These are phyloP conservation scores for Phytophthora nicotianae DNA, from an alignment of 352 stramenopile species.

Conservation along the genomic window DNA sequence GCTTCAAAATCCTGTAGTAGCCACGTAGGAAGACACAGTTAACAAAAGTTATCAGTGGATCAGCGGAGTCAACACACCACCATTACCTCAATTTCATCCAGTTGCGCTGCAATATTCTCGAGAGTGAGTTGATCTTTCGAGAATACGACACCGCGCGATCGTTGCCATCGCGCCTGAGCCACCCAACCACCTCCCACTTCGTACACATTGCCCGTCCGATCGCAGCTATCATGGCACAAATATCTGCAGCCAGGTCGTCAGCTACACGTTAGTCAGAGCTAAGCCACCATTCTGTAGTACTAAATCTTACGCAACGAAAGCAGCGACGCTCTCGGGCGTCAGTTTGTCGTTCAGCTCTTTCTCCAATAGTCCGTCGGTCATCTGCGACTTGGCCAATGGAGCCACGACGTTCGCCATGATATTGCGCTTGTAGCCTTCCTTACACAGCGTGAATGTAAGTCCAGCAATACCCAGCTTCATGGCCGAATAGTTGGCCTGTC, in stretches of 20 bases:
- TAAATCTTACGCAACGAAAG: conserved; percentile 66
- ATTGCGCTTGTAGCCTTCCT: conserved; percentile 80
- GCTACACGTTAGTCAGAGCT: background rate
- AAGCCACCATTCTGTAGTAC: background rate
- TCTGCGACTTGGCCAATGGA: conserved; percentile 81
- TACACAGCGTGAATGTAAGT: conserved; percentile 89
- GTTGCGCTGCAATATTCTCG: conserved; percentile 52
- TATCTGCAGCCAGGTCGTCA: conserved; percentile 42
- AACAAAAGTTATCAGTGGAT: background rate
- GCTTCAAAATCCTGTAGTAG: conserved; percentile 56
- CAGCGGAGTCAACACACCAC: background rate
- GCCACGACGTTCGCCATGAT: conserved; percentile 85
- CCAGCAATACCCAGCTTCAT: conserved; percentile 94
- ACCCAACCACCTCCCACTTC: conserved; percentile 87
- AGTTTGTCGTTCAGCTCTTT: conserved; percentile 68
- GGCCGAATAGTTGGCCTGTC: conserved; percentile 89
- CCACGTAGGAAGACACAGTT: background rate
- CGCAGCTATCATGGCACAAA: conserved; percentile 81
- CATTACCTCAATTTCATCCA: conserved; percentile 64
- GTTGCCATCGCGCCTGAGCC: conserved; percentile 78
- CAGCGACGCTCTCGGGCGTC: conserved; percentile 77
- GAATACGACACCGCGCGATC: conserved; percentile 65
- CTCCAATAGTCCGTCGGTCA: conserved; percentile 83
- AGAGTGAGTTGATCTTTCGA: conserved; percentile 48
- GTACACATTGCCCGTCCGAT: conserved; percentile 76